A percentile compares a stretch with the other conserved stretches of the same genome.
Conservation (phyloP, 2,329 filamentous ascomycete genomes). For the Cercospora berteroae region DNA sequence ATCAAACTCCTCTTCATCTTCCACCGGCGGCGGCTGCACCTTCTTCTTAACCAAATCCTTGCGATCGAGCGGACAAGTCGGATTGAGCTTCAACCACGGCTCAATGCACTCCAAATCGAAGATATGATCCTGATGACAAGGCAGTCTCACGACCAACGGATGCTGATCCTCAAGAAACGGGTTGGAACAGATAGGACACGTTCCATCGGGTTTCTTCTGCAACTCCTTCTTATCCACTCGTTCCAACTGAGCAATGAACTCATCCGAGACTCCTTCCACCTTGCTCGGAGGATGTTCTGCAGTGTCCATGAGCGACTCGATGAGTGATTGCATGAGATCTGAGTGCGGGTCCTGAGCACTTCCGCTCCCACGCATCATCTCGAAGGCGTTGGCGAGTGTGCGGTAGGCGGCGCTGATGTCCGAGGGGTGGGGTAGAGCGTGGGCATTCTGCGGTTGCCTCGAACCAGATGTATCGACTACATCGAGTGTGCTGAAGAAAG, state of each 20-base stretch:
- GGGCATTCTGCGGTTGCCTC: slow-evolving; percentile 51
- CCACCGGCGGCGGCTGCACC: slow-evolving; percentile 32
- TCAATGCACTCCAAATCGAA: slow-evolving; percentile 66
- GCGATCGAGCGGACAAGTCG: slow-evolving; percentile 63
- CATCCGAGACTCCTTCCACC: slow-evolving; percentile 60
- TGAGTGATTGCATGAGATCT: slow-evolving; percentile 55
- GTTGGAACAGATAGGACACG: slow-evolving; percentile 61
- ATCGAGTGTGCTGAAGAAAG: slow-evolving; percentile 63
- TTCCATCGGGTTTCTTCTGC: slow-evolving; percentile 46
- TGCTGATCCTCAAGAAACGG: slow-evolving; percentile 62
- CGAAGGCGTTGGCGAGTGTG: slow-evolving; percentile 60
- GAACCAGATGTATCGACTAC: slow-evolving; percentile 55
- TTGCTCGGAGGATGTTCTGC: slow-evolving; percentile 60
- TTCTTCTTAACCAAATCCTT: slow-evolving; percentile 57
- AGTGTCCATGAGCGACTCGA: slow-evolving; percentile 53
- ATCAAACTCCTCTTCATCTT: slow-evolving; percentile 52
- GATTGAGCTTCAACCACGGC: slow-evolving; percentile 63
- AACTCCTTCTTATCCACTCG: slow-evolving; percentile 57
- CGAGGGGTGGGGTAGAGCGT: slow-evolving; percentile 59
- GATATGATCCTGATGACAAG: slow-evolving; percentile 60
- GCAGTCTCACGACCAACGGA: slow-evolving; percentile 62
- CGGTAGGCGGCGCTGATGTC: slow-evolving; percentile 59
- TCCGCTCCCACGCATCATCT: slow-evolving; percentile 51
- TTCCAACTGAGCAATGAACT: slow-evolving; percentile 60
- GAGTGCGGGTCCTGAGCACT: slow-evolving; percentile 25